Percentiles rank a stretch among this genome's conserved stretches.
phyloP scores from a whole-genome alignment of 441 rosid species.

The Gossypium lobatum region DNA sequence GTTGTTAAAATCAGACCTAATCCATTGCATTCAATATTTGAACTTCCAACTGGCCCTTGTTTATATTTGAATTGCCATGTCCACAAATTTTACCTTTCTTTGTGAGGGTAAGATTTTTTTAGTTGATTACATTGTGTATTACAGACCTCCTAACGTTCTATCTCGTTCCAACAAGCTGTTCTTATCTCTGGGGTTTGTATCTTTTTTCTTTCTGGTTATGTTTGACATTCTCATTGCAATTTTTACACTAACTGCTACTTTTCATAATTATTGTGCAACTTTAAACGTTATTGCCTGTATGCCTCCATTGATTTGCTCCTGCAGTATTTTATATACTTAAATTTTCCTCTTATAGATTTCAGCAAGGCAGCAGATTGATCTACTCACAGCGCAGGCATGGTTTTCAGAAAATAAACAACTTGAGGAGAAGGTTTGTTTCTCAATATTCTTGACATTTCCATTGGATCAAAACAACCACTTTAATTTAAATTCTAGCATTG shows the following conservation, averaged over 20 bases:
- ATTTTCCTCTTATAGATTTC: slow-evolving; percentile 35
- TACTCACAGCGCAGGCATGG: slow-evolving; percentile 91
- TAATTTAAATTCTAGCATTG: background rate
- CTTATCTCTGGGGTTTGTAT: background rate
- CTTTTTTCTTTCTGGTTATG: background rate
- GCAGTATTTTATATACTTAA: background rate
- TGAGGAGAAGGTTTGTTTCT: slow-evolving; percentile 57
- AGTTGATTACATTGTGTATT: background rate
- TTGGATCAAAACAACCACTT: background rate
- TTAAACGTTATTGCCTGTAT: background rate
- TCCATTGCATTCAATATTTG: background rate
- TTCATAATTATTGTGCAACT: background rate
- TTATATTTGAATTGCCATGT: background rate
- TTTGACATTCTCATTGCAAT: background rate
- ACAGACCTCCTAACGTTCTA: background rate
- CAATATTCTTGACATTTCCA: background rate
- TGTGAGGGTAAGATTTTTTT: background rate
- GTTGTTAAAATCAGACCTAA: background rate
- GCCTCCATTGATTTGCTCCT: background rate
- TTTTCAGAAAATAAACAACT: slow-evolving; percentile 62
- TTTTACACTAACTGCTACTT: background rate
- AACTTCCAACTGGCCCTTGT: background rate
- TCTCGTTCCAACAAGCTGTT: background rate
- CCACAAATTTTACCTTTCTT: background rate
- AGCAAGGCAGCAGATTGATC: slow-evolving; percentile 69